phyloP scores from a whole-genome alignment of 208 protist genomes.

The Lotmaria passim region DNA sequence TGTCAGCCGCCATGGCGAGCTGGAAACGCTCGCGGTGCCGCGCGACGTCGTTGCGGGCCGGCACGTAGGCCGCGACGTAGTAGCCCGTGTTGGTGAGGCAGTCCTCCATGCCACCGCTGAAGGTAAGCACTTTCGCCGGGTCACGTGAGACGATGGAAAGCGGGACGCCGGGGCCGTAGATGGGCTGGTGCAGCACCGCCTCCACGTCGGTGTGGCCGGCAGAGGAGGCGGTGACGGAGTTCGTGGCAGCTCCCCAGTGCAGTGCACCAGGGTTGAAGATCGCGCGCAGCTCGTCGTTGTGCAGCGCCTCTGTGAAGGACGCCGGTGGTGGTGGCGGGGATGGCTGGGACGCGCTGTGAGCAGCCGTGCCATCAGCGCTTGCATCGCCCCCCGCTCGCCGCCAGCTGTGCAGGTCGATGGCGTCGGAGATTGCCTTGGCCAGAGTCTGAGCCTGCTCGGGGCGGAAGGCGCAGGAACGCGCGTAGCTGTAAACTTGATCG shows the following conservation, averaged over 20 bases:
- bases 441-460: conserved; percentile 60
- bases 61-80: conserved; percentile 67
- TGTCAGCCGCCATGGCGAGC: conserved; percentile 5
- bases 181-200: conserved; percentile 31
- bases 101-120: conserved; percentile 78
- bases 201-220: conserved; percentile 23
- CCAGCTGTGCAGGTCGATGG: conserved; percentile 78
- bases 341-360: not conserved
- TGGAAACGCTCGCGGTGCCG: conserved; percentile 71
- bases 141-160: conserved; percentile 65
- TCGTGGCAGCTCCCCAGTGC: conserved; percentile 15
- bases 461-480: conserved; percentile 70
- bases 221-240: not conserved
- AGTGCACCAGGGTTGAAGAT: conserved; percentile 55
- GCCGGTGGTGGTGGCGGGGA: not conserved
- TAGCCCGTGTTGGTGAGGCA: conserved; percentile 90
- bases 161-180: conserved; percentile 55
- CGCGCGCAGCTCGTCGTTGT: conserved; percentile 34
- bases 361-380: not conserved
- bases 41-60: conserved; percentile 66
- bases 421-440: conserved; percentile 69
- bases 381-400: conserved; percentile 4
- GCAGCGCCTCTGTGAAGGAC: conserved; percentile 30
- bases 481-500: conserved; percentile 80
- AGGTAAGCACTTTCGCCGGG: conserved; percentile 63